Conservation (phyloP, 2,329 filamentous ascomycete genomes). For the Cordyceps pruinosa region DNA sequence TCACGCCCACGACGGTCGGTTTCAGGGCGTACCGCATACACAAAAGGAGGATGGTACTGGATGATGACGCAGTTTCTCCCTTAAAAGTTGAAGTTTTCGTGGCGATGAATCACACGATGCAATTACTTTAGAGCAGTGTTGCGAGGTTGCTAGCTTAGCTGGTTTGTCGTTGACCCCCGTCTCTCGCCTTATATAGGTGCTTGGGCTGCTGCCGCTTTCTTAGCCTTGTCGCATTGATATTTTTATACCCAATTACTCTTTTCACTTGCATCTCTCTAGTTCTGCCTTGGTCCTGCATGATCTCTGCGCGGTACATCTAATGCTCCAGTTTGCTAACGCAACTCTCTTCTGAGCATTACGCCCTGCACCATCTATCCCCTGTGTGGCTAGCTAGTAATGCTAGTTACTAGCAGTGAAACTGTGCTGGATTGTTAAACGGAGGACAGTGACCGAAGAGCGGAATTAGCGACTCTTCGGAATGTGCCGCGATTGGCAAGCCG, state of each 20-base stretch:
- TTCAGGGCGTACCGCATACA: not conserved
- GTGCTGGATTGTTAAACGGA: not conserved
- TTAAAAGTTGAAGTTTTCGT: not conserved
- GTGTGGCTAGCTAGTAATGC: no score
- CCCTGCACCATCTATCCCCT: no score
- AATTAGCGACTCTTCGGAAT: not conserved
- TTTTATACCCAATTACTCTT: slow-evolving; percentile 8
- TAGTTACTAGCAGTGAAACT: no score
- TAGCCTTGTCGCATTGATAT: not conserved
- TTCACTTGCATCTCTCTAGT: not conserved
- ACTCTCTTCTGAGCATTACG: no score
- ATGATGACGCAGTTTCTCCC: not conserved
- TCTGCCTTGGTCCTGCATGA: not conserved
- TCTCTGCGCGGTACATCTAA: no score
- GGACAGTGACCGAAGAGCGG: not conserved
- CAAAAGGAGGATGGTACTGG: not conserved
- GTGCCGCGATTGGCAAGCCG: not conserved
- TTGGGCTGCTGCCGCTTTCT: not conserved
- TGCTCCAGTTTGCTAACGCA: no score
- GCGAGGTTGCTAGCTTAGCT: not conserved
- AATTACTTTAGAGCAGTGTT: not conserved
- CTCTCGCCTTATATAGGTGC: not conserved
- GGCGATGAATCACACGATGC: not conserved
- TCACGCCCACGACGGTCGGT: not conserved
- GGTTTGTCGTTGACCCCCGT: not conserved